Percentiles rank a stretch among this genome's conserved stretches.
Evolutionary conservation across 176 grass and related monocot species (phyloP).

Genomic region (Saccharum spontaneum): DNA sequence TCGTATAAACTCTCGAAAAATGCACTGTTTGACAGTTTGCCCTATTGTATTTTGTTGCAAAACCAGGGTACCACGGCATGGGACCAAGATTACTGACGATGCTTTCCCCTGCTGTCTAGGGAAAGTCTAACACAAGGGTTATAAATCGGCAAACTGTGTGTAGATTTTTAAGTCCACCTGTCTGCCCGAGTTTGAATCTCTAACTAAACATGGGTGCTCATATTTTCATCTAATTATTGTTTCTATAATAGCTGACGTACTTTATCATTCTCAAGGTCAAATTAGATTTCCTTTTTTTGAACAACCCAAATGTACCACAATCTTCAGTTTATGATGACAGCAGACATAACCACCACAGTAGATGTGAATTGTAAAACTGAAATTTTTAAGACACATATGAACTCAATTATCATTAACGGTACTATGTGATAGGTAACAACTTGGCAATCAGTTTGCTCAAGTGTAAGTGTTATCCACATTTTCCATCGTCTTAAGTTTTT

Average conservation of each 20-base stretch:
- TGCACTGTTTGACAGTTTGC: constrained; percentile 15
- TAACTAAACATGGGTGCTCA: no score
- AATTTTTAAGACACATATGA: no score
- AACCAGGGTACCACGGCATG: not conserved
- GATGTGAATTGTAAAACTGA: no score
- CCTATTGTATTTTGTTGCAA: not conserved
- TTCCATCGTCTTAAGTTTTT: not conserved
- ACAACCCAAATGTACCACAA: not conserved
- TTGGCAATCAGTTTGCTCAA: not conserved
- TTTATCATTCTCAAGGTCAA: no score
- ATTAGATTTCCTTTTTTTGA: not conserved
- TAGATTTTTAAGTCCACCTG: no score
- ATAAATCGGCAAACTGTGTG: no score
- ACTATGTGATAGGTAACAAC: not conserved
- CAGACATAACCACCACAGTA: no score
- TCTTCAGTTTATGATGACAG: no score
- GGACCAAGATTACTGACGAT: not conserved
- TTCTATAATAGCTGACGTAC: no score
- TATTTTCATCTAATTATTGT: no score
- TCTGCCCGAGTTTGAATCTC: no score
- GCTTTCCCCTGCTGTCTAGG: not conserved
- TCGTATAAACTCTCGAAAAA: constrained; percentile 19
- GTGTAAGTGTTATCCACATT: not conserved
- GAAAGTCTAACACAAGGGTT: not conserved
- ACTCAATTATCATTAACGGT: not conserved